These are phyloP conservation scores for Fusarium acutatum DNA, from an alignment of 2,329 filamentous ascomycete genomes.

Conservation along the genomic window DNA sequence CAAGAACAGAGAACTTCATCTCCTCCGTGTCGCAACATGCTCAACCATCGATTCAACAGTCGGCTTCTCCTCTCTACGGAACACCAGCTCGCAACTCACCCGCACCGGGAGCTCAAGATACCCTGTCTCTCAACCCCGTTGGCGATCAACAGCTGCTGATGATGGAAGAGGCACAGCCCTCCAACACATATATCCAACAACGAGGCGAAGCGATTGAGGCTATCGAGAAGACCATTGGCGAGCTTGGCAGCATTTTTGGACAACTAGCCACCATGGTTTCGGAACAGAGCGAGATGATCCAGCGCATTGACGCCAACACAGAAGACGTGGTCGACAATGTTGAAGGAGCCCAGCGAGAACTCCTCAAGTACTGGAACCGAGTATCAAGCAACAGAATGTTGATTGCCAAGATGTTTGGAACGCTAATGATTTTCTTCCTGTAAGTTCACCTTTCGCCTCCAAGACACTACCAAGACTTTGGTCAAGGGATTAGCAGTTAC, in stretches of 20 bases:
- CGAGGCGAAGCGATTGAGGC: slow-evolving; percentile 95
- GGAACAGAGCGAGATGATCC: slow-evolving; percentile 97
- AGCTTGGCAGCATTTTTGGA: slow-evolving; percentile 89
- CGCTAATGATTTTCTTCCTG: slow-evolving; percentile 93
- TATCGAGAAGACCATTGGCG: slow-evolving; percentile 93
- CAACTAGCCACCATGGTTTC: slow-evolving; percentile 97
- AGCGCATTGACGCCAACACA: slow-evolving; percentile 95
- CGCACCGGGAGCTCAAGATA: slow-evolving; percentile 73
- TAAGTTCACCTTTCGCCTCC: slow-evolving; percentile 47
- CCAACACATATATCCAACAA: slow-evolving; percentile 91
- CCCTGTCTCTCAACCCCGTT: slow-evolving; percentile 83
- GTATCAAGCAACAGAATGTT: slow-evolving; percentile 97
- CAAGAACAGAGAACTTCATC: slow-evolving; percentile 95
- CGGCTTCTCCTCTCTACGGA: slow-evolving; percentile 86
- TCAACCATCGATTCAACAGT: slow-evolving; percentile 73
- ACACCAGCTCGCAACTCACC: slow-evolving; percentile 74
- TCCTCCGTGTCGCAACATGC: slow-evolving; percentile 84
- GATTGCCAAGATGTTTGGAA: slow-evolving; percentile 80
- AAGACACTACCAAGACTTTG: neutral
- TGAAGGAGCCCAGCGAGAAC: slow-evolving; percentile 91
- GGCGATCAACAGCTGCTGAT: slow-evolving; percentile 87
- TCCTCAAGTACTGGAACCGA: slow-evolving; percentile 96
- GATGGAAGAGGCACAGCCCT: slow-evolving; percentile 88
- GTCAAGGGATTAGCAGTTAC: neutral
- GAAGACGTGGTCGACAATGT: slow-evolving; percentile 99